Percentiles rank a stretch among this genome's conserved stretches.
Conservation (phyloP, 805 yeast genomes). For the Candida railenensis region DNA sequence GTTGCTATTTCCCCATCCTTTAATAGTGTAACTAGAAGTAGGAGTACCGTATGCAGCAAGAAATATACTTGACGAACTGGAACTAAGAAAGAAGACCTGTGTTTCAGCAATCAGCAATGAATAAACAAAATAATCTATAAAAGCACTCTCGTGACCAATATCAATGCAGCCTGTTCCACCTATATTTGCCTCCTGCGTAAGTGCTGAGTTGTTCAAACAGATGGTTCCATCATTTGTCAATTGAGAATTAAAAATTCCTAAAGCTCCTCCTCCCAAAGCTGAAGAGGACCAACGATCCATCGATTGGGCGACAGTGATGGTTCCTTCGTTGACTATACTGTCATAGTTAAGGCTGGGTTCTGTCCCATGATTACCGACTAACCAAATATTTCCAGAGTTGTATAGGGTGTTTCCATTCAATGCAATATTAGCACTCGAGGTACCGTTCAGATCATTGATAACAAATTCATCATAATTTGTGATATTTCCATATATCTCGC, state of each 20-base stretch:
- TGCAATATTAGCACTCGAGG: constrained; percentile 3
- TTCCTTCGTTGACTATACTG: constrained; percentile 7
- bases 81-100: constrained; percentile 15
- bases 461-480: constrained; percentile 2
- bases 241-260: too few species aligned
- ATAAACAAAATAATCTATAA: constrained; percentile 12
- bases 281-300: neutral
- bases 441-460: constrained; percentile 1
- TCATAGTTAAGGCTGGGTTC: neutral
- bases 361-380: constrained; percentile 3
- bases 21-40: constrained; percentile 12
- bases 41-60: neutral
- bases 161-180: constrained; percentile 19
- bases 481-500: neutral
- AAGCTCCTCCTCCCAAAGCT: constrained; percentile 1
- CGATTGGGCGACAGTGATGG: constrained; percentile 5
- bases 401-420: neutral
- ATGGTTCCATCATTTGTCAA: constrained; percentile 13
- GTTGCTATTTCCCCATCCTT: constrained; percentile 28
- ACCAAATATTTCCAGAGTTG: constrained; percentile 2
- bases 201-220: constrained; percentile 13
- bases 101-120: constrained; percentile 10
- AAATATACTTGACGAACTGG: neutral
- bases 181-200: constrained; percentile 13
- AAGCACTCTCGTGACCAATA: constrained; percentile 10